phyloP scores from a whole-genome alignment of 768 basidiomycete genomes.

The Coprinopsis marcescibilis region DNA sequence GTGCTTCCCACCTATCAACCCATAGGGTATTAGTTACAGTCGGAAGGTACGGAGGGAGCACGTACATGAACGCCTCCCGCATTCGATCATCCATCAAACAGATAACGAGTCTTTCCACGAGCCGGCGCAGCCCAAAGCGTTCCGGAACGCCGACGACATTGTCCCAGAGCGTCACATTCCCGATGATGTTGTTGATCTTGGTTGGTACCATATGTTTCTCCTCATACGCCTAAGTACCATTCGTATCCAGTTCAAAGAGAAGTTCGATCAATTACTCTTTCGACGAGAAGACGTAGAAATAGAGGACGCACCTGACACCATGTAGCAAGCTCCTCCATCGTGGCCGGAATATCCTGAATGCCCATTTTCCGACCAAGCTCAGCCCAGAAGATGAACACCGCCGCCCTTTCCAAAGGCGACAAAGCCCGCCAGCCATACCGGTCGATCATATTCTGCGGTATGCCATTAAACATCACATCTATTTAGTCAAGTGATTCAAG shows the following conservation, averaged over 20 bases:
- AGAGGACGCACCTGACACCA: constrained; percentile 33
- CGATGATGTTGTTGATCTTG: constrained; percentile 33
- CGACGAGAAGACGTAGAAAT: neutral
- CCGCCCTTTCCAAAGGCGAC: constrained; percentile 39
- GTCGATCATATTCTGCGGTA: constrained; percentile 30
- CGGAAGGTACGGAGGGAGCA: no score
- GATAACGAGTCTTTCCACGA: constrained; percentile 27
- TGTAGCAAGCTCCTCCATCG: constrained; percentile 27
- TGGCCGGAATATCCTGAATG: constrained; percentile 41
- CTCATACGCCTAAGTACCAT: constrained; percentile 33
- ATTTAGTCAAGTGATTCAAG: no score
- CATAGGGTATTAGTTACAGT: no score
- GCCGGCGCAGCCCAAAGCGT: constrained; percentile 30
- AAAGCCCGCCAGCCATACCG: constrained; percentile 32
- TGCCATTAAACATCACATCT: no score
- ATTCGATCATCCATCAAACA: constrained; percentile 39
- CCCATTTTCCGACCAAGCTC: constrained; percentile 44
- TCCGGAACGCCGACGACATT: constrained; percentile 33
- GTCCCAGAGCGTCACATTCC: constrained; percentile 34
- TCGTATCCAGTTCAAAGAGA: neutral
- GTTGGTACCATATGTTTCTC: constrained; percentile 35
- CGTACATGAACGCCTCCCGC: constrained; percentile 40
- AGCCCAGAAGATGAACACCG: constrained; percentile 37
- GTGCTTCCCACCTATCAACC: no score
- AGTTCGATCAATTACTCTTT: neutral